Evolutionary conservation across 2,329 filamentous ascomycete species (phyloP), one percentile per base, ranked within the genome.

Genomic region (Zalaria sp.): DNA sequence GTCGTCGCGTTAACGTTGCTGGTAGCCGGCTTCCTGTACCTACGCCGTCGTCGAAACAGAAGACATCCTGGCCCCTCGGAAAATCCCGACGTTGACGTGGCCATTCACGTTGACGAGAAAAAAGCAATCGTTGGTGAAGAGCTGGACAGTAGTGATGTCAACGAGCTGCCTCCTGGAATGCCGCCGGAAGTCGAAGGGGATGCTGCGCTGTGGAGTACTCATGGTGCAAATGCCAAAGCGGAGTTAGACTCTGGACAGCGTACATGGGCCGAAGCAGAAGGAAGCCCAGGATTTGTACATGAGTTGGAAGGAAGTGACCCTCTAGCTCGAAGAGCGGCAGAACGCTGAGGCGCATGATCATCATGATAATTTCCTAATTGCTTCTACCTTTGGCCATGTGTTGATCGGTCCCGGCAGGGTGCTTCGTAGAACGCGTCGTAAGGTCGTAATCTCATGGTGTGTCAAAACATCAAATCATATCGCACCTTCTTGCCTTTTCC

Each of bases 401-500:
- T 18, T 18, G 18, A 18, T 18, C 18, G 18, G 18, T 18, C 18
- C 18, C 18, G 18, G 18, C 18, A 18, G 18, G 18, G 18, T 18
- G 18, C 18, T 18, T 18, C 18, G 18, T 18, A 18, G 18, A 18
- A 18, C 18, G 18, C 18, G 18, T 18, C 18, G 18, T 18, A 18
- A 18, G 18, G 18, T 18, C 18, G 18, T 18, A 18, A 18, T 18
- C 18, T 18, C 18, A 18, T 18, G 18, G 18, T 18, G 18, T 18
- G 18, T 18, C 18, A 18, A 18, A 18, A 18, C 18, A 18, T 18
- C 18, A 18, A 18, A 18, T 18, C 35, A 18, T 36, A 36, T 11
- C 10, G 35, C 25, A 43, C 37, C n/a, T 43, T 43, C 11, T 34
- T 31, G 27, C 42, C 42, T 27, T 43, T 43, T 3, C 27, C 28